Base-by-base conservation (phyloP, 2,329 filamentous ascomycete species). In the Arachnopeziza araneosa region DNA sequence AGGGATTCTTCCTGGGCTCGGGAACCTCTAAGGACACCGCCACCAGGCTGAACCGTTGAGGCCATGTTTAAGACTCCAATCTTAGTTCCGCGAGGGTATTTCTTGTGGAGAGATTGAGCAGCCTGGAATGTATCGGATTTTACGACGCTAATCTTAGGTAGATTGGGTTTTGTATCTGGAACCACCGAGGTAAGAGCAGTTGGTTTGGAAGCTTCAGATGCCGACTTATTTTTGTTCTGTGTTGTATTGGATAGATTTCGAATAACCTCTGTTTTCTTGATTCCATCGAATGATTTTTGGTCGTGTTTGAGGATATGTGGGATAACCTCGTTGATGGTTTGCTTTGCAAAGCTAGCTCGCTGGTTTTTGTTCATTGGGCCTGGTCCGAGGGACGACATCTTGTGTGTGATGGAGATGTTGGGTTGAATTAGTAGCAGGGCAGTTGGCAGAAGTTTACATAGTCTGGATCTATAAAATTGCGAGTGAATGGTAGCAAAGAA, bases 1-100 rank as follows among this genome's bases (percentile, higher is more conserved):
- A 90, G 77, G 2, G 82, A 80, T 75, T 90, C 87, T 73, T 90
- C 87, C 71, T 90, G 87, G 0, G 87, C 86, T 30, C 82, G 72
- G 58, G 84, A 77, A 44, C 87, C 87, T 48, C 78, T 78, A 4
- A 79, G 69, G 80, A 85, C 90, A 21, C 85, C 85, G 22, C 87
- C 87, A n/a, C 86, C 87, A 0, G 83, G 78, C 17, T 68, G 71
- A 2, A 71, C 66, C 53, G 82, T 78, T 55, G 83, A 88, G 19
- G 86, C 86, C 75, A 89, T 83, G 67, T 89, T 90, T 60, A 90
- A 75, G n/a, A 87, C 79, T 8, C 73, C 71, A 52, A 65, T 66
- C 74, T 71, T 54, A 64, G 66, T 60, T 63, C 69, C 62, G 62
- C 57, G 65, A 36, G 66, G 57, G 12, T 56, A 56, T 24, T 67